Base-by-base conservation (phyloP, 495 filamentous ascomycete species). In the Amniculicola lignicola region DNA sequence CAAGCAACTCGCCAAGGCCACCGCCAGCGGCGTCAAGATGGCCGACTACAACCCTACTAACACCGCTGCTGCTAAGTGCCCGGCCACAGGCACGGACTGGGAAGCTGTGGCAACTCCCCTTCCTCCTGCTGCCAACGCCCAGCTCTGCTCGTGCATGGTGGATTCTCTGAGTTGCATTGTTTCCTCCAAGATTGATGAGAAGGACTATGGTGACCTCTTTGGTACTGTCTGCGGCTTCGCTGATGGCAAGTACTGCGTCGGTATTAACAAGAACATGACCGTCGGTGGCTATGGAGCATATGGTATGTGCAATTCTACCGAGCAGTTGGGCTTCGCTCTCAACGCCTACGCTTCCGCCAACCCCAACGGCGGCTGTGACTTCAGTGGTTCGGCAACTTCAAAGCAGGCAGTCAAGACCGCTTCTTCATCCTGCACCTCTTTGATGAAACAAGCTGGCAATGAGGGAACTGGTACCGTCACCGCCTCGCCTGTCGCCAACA, bases 211-310 rank as follows among this genome's bases (percentile, higher is more conserved):
- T 25, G 71, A 74, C 1, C 79, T 95, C 38, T 94, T 97, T 72
- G 76, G 73, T 63, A 77, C 74, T 50, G 78, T 96, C 66, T 98
- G 93, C 72, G 81, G 82, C 50, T 65, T 67, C 29, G 42, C 59
- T 10, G 63, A 70, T 28, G 74, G 62, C 38, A 49, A 77, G 51
- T 74, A 76, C 51, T 95, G 93, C 74, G 70, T 69, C 5, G 91
- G 89, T 35, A 85, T 97, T 68, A 69, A 69, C 38, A 72, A 77
- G 59, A 88, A 96, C 68, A 78, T 75, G 12, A 82, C 80, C 43
- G 81, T 77, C 18, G 93, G 90, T 43, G 74, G 74, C 19, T 98
- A 94, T 69, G 93, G 93, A 43, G 83, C 88, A 4, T 97, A 90
- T 75, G 82, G 83, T 70, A 94, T 95, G 88, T 98, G 93, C 77